Percentiles rank a stretch among this genome's conserved stretches.
phyloP scores from a whole-genome alignment of 2,329 filamentous ascomycete species.

The Neopestalotiopsis sp. region DNA sequence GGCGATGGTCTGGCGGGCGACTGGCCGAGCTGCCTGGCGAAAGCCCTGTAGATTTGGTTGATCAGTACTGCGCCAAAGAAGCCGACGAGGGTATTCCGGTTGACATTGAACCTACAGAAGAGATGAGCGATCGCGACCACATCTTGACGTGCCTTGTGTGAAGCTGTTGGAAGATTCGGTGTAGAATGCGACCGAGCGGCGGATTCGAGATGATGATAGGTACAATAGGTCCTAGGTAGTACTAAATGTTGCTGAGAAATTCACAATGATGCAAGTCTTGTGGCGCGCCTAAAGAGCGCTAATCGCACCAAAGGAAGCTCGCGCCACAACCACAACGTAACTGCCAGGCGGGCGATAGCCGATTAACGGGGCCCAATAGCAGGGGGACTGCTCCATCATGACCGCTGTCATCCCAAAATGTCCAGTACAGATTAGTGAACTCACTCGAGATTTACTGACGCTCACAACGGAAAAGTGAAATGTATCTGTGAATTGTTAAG shows the following conservation, averaged over 20 bases:
- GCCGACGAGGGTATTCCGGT: background rate
- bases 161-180: background rate
- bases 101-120: background rate
- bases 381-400: background rate
- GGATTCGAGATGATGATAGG: background rate
- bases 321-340: constrained; percentile 12
- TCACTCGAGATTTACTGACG: too few species aligned
- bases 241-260: constrained; percentile 7
- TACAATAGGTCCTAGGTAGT: background rate
- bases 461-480: background rate
- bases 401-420: background rate
- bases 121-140: constrained; percentile 19
- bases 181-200: background rate
- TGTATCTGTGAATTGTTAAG: too few species aligned
- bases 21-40: constrained; percentile 48
- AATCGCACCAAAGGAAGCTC: background rate
- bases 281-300: background rate
- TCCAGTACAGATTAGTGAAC: background rate
- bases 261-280: constrained; percentile 18
- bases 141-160: constrained; percentile 10
- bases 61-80: background rate
- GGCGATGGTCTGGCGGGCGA: constrained; percentile 27
- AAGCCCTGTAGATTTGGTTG: constrained; percentile 44
- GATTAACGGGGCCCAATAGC: background rate
- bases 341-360: background rate